Base-by-base conservation (phyloP, 148 eudicot genomes). In the Linanthus parryae region DNA sequence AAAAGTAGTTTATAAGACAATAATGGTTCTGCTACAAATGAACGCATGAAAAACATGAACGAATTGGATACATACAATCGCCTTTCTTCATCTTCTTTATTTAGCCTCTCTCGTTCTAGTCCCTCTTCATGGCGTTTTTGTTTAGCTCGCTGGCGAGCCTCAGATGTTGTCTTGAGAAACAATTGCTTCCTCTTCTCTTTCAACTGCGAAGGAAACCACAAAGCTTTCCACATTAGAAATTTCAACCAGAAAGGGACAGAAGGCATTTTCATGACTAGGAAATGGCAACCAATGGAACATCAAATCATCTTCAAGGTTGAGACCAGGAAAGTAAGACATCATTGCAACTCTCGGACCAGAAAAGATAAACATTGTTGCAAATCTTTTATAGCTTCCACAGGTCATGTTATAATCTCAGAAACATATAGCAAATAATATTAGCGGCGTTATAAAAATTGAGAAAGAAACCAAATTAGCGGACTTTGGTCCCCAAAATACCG, bases 61-160 rank as follows among this genome's bases (percentile, higher is more conserved):
- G 31, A 53, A 47, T 26, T 30, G 27, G 35, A 58, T 13, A 74
- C 88, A 46, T 82, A 94, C 99, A 81, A 62, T 61, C 99, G 84
- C 52, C 64, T 94, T 61, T 77, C 79, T 76, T 94, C 99, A 59
- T 94, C 99, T 57, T 69, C 75, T 56, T 78, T 81, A 72, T 71
- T 84, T 72, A 69, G 76, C 72, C 72, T 84, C 61, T 78, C 99
- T 65, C 85, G 64, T 47, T 69, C 83, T 57, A 76, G 34, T 52
- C 88, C 99, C 71, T 88, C 96, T 58, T 87, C 99, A 14, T 68
- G 48, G 52, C 94, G 96, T 65, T 80, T 88, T 75, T 88, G 99
- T 64, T 83, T 94, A 41, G 90, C 94, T 77, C 89, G 84, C 68
- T 88, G 95, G 57, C 99, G 82, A 35, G 84, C 99, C 54, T 94